Percentiles rank a stretch among this genome's conserved stretches.
These are phyloP conservation scores for Chenopodium formosanum DNA, from an alignment of 148 eudicot genomes.

Conservation along the genomic window DNA sequence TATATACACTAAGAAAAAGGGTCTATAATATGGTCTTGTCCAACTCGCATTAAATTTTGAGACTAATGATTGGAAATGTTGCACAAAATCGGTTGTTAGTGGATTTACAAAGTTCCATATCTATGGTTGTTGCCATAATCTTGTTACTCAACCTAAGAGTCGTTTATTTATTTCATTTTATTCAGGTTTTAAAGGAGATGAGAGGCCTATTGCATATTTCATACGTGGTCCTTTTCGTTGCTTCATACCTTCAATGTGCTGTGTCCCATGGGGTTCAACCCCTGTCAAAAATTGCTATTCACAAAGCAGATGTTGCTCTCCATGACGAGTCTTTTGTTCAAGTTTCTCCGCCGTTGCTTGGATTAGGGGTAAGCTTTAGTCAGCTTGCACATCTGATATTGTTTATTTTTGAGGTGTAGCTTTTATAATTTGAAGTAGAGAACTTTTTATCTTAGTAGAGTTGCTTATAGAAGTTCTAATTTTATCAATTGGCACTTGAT, in stretches of 20 bases:
- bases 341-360: slow-evolving; percentile 74
- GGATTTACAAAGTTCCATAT: not conserved
- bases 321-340: slow-evolving; percentile 53
- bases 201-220: slow-evolving; percentile 24
- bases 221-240: slow-evolving; percentile 38
- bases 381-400: slow-evolving; percentile 3
- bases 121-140: not conserved
- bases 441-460: not conserved
- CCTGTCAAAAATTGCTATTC: slow-evolving; percentile 62
- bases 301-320: slow-evolving; percentile 47
- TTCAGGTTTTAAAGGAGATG: slow-evolving; percentile 27
- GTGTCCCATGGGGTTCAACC: slow-evolving; percentile 68
- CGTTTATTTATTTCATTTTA: not conserved
- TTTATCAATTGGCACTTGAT: not conserved
- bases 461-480: not conserved
- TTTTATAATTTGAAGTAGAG: not conserved
- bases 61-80: not conserved
- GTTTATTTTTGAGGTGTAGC: not conserved
- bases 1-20: too few species aligned
- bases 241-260: slow-evolving; percentile 30
- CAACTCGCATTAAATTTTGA: not conserved
- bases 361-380: slow-evolving; percentile 47
- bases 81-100: not conserved
- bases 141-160: not conserved
- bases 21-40: not conserved